Percentiles rank a stretch among this genome's conserved stretches.
Conservation (phyloP, 352 stramenopile genomes). For the Globisporangium middletonii region DNA sequence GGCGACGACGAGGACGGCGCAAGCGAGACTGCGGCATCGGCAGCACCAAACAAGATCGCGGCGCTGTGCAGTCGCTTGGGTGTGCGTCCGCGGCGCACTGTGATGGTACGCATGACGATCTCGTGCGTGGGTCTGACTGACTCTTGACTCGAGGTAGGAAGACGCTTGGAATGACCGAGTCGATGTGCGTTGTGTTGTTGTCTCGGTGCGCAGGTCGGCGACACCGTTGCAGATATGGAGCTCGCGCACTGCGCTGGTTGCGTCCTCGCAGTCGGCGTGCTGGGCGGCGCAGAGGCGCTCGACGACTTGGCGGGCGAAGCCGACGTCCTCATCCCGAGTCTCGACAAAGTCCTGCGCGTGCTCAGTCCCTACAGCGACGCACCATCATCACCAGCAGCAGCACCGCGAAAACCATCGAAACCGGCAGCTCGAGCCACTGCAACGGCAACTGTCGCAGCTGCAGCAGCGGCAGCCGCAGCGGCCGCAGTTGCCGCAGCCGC, state of each 20-base stretch:
- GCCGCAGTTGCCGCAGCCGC: no score
- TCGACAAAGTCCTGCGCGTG: slow-evolving; percentile 38
- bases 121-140: no score
- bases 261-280: slow-evolving; percentile 33
- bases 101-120: slow-evolving; percentile 21
- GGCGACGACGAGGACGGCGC: slow-evolving; percentile 47
- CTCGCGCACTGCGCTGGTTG: slow-evolving; percentile 26
- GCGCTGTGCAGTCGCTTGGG: slow-evolving; percentile 31
- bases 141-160: no score
- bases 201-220: slow-evolving; percentile 22
- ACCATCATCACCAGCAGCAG: slow-evolving; percentile 15
- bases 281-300: slow-evolving; percentile 31
- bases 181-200: not conserved
- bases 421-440: no score
- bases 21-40: slow-evolving; percentile 17
- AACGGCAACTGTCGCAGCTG: no score
- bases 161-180: no score
- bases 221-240: slow-evolving; percentile 41
- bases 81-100: slow-evolving; percentile 28
- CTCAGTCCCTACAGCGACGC: slow-evolving; percentile 15
- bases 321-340: slow-evolving; percentile 39
- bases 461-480: no score
- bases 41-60: slow-evolving; percentile 32
- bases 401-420: no score
- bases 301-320: slow-evolving; percentile 36